These are phyloP conservation scores for Hamigera avellanea DNA, from an alignment of 495 filamentous ascomycete genomes.

Conservation along the genomic window DNA sequence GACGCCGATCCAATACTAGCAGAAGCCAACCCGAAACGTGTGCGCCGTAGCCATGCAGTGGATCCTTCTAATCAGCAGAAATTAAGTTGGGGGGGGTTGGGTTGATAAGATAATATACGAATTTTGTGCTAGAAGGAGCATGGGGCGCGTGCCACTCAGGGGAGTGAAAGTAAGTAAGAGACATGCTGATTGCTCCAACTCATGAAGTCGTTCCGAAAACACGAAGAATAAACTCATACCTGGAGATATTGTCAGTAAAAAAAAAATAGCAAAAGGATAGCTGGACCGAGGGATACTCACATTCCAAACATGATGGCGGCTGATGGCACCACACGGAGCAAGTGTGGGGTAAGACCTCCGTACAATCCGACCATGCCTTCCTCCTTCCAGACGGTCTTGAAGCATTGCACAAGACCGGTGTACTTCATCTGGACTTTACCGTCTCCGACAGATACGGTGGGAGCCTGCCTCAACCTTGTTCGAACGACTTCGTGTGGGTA, in stretches of 20 bases:
- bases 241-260: slow-evolving; percentile 7
- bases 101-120: slow-evolving; percentile 5
- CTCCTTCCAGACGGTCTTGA: slow-evolving; percentile 40
- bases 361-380: slow-evolving; percentile 46
- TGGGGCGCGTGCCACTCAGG: too few relatives aligned
- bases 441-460: slow-evolving; percentile 24
- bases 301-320: slow-evolving; percentile 93
- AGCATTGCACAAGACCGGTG: slow-evolving; percentile 43
- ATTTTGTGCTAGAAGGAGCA: background rate
- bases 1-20: too few relatives aligned
- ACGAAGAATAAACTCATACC: slow-evolving; percentile 59
- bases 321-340: slow-evolving; percentile 59
- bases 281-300: slow-evolving; percentile 29
- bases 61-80: background rate
- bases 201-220: slow-evolving; percentile 22
- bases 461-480: slow-evolving; percentile 44
- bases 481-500: slow-evolving; percentile 50
- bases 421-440: slow-evolving; percentile 37
- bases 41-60: slow-evolving; percentile 6
- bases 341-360: slow-evolving; percentile 46
- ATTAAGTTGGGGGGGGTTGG: background rate
- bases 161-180: slow-evolving; percentile 19
- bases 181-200: background rate
- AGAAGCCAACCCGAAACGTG: background rate
- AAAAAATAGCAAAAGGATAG: background rate